A percentile compares a stretch with the other conserved stretches of the same genome.
phyloP scores from a whole-genome alignment of 441 rosid species.

The Jatropha multifida region DNA sequence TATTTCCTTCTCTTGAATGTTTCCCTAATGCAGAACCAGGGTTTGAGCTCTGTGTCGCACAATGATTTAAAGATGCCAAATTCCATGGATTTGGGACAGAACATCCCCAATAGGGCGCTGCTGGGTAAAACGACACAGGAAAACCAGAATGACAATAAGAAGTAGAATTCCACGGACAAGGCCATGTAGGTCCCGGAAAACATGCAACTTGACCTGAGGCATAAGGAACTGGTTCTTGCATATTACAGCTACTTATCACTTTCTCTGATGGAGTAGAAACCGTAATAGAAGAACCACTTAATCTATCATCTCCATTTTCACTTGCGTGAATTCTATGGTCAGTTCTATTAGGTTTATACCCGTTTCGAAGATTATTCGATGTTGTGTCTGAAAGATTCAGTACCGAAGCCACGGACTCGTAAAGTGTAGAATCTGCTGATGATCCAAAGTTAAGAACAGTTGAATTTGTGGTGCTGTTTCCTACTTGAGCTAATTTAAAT shows the following conservation, averaged over 20 bases:
- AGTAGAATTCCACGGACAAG: constrained; percentile 38
- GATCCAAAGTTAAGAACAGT: constrained; percentile 49
- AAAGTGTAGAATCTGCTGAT: constrained; percentile 36
- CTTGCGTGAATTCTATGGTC: constrained; percentile 19
- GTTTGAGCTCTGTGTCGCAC: constrained; percentile 31
- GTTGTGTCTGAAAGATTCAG: constrained; percentile 42
- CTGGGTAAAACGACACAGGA: constrained; percentile 46
- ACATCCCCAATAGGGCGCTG: constrained; percentile 42
- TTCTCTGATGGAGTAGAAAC: constrained; percentile 30
- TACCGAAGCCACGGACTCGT: constrained; percentile 46
- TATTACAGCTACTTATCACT: constrained; percentile 20
- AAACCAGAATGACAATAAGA: constrained; percentile 40
- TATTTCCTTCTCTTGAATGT: constrained; percentile 49
- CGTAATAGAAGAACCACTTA: constrained; percentile 29
- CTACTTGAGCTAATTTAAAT: constrained; percentile 30
- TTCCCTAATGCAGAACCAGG: constrained; percentile 53
- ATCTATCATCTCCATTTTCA: constrained; percentile 36
- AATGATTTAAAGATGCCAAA: constrained; percentile 30
- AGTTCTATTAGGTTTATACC: constrained; percentile 20
- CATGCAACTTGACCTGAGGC: constrained; percentile 20
- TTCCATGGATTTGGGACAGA: constrained; percentile 36
- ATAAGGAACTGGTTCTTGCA: constrained; percentile 26
- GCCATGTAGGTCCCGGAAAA: constrained; percentile 42
- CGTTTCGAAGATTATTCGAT: constrained; percentile 31
- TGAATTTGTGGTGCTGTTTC: constrained; percentile 30